Percentiles rank a stretch among this genome's conserved stretches.
Evolutionary conservation across 805 yeast species (phyloP).

Genomic region (Myxozyma vanderwaltii): DNA sequence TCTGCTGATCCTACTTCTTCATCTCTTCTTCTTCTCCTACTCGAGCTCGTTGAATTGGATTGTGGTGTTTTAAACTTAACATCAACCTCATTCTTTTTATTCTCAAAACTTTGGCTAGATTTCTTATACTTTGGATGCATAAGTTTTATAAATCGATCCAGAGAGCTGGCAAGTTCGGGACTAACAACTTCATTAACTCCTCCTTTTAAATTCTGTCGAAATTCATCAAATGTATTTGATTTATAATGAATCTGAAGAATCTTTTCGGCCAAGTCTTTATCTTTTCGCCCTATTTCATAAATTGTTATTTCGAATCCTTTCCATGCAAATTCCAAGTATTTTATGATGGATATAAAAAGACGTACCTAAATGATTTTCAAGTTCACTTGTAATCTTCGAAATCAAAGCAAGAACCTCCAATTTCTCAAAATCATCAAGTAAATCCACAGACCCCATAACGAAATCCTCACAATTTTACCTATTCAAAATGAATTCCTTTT

Average conservation of each 20-base stretch:
- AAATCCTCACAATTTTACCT: no score
- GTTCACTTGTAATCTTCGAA: constrained; percentile 42
- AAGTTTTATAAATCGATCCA: constrained; percentile 39
- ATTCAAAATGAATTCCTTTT: no score
- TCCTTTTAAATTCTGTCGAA: constrained; percentile 46
- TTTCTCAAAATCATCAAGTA: constrained; percentile 39
- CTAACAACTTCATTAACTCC: constrained; percentile 50
- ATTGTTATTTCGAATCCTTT: no score
- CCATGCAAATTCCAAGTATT: neutral
- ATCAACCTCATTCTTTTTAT: neutral
- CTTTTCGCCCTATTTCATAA: constrained; percentile 48
- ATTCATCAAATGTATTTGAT: constrained; percentile 42
- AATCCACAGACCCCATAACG: neutral
- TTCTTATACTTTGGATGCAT: constrained; percentile 42
- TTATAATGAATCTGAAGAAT: constrained; percentile 46
- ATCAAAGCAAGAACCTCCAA: constrained; percentile 42
- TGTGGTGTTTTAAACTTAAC: neutral
- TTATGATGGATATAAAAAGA: no score
- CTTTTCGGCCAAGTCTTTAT: constrained; percentile 52
- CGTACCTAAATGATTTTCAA: constrained; percentile 39
- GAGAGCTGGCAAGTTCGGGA: constrained; percentile 36
- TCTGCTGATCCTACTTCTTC: neutral
- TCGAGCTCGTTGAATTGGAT: neutral
- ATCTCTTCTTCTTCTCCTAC: constrained; percentile 2
- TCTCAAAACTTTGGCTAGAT: neutral